Evolutionary conservation across 2,329 filamentous ascomycete species (phyloP).

Genomic region (Dryadomyces quercivorus): DNA sequence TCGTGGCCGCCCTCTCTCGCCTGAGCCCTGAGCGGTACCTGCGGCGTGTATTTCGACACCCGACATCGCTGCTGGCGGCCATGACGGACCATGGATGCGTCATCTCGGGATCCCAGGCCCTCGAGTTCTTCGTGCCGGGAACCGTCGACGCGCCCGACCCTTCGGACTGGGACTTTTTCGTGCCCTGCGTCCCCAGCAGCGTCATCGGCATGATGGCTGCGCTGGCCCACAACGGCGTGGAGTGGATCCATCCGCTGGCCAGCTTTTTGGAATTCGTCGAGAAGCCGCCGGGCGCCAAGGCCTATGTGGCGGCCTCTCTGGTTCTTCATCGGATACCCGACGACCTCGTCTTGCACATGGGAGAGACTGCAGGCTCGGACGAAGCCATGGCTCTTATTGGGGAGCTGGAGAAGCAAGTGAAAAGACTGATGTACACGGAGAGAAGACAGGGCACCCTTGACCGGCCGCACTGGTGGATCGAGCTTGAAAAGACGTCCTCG

Average conservation of each 20-base stretch:
- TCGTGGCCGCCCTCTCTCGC: conserved; percentile 1
- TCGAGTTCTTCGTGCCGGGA: conserved; percentile 11
- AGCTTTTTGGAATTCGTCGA: background rate
- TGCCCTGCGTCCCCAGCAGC: conserved; percentile 5
- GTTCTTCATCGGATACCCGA: too few relatives aligned
- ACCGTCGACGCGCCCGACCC: background rate
- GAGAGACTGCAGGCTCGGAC: too few relatives aligned
- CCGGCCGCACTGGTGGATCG: too few relatives aligned
- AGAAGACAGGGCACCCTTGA: too few relatives aligned
- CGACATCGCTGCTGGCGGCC: conserved; percentile 6
- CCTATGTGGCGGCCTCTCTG: background rate
- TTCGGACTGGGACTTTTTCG: conserved; percentile 12
- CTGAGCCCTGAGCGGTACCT: conserved; percentile 8
- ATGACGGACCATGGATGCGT: conserved; percentile 10
- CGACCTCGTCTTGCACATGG: too few relatives aligned
- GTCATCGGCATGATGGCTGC: conserved; percentile 10
- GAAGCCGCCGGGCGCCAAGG: background rate
- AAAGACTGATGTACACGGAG: too few relatives aligned
- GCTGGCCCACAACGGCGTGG: conserved; percentile 5
- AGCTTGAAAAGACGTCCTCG: too few relatives aligned
- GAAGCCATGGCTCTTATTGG: too few relatives aligned
- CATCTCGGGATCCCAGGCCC: conserved; percentile 9
- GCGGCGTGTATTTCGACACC: conserved; percentile 2
- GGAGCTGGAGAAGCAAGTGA: too few relatives aligned
- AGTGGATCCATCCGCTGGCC: conserved; percentile 5